Percentiles rank a stretch among this genome's conserved stretches.
Conservation (phyloP, 2,329 filamentous ascomycete genomes). For the Stenocarpella maydis region DNA sequence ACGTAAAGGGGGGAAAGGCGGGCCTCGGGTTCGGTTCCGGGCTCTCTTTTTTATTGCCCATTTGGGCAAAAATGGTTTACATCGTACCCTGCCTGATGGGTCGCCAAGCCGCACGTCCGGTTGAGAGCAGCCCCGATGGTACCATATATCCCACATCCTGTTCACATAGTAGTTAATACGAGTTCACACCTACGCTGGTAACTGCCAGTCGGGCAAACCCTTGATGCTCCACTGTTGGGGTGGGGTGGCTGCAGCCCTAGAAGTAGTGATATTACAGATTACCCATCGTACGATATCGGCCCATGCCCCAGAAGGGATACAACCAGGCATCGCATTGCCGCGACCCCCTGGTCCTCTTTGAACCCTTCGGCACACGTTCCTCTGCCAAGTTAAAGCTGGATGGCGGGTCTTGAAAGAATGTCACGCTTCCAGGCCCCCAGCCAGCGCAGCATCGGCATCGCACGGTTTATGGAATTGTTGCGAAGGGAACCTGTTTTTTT, state of each 20-base stretch:
- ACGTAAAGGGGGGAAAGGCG: not conserved
- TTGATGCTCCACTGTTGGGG: not conserved
- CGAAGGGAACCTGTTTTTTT: not conserved
- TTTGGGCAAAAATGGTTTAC: too few species aligned
- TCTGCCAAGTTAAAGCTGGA: not conserved
- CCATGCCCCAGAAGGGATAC: not conserved
- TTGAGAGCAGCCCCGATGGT: not conserved
- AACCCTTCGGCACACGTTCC: conserved; percentile 18
- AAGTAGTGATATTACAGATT: not conserved
- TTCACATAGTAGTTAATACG: not conserved
- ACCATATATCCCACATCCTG: conserved; percentile 8
- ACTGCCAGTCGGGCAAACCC: not conserved
- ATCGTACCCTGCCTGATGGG: too few species aligned
- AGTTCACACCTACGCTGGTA: not conserved
- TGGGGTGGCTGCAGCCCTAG: conserved; percentile 6
- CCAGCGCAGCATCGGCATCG: conserved; percentile 6
- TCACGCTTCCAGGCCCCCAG: not conserved
- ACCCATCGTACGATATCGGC: conserved; percentile 10
- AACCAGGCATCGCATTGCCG: not conserved
- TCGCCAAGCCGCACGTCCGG: not conserved
- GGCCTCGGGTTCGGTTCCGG: not conserved
- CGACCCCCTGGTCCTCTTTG: not conserved
- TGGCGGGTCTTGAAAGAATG: conserved; percentile 2
- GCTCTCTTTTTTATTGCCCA: not conserved
- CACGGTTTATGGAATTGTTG: conserved; percentile 6